These are phyloP conservation scores for Diaporthe velutina DNA, from an alignment of 2,329 filamentous ascomycete species.

Conservation along the genomic window DNA sequence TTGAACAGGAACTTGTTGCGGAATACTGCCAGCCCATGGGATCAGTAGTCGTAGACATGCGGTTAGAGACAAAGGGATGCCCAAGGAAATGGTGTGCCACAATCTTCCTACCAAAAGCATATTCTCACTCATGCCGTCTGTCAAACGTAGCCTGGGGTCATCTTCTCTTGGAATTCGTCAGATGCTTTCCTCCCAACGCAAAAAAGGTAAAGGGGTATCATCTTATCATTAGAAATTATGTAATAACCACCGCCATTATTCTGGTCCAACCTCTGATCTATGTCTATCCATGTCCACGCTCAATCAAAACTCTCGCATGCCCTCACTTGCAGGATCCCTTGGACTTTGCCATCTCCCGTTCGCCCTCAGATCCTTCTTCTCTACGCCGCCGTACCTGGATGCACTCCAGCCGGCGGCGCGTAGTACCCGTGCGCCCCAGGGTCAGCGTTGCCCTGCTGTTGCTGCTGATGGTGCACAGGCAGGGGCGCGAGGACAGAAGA, in stretches of 20 bases:
- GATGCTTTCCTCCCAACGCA: not conserved
- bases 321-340: too few relatives aligned
- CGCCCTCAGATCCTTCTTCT: too few relatives aligned
- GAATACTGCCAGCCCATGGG: not conserved
- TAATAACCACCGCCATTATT: not conserved
- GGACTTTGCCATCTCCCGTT: too few relatives aligned
- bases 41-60: not conserved
- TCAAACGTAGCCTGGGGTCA: not conserved
- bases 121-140: not conserved
- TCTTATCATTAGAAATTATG: constrained; percentile 26
- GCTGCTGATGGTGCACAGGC: not conserved
- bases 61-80: not conserved
- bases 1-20: not conserved
- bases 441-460: constrained; percentile 7
- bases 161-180: not conserved
- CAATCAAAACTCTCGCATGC: not conserved
- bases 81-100: too few relatives aligned
- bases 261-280: not conserved
- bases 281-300: not conserved
- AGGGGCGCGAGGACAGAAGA: not conserved
- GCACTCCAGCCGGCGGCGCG: constrained; percentile 11
- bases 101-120: too few relatives aligned
- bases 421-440: constrained; percentile 20
- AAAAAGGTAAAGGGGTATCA: constrained; percentile 21
- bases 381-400: constrained; percentile 6